Conservation (phyloP, 805 yeast species). For the Spathaspora hagerdaliae region DNA sequence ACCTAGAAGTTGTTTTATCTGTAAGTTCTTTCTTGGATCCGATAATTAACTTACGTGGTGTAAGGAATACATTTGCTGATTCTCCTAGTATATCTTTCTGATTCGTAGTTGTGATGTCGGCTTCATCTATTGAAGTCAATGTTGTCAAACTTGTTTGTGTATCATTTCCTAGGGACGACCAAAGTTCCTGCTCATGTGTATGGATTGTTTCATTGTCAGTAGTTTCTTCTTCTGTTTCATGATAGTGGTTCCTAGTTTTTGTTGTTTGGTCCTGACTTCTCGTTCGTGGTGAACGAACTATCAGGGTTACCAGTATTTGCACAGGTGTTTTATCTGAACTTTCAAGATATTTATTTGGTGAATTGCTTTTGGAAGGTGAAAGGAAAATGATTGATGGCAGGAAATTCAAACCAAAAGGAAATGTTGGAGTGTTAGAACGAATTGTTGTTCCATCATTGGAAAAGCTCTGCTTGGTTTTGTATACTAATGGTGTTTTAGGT, state of each 20-base stretch:
- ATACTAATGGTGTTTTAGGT: no score
- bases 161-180: constrained; percentile 26
- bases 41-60: constrained; percentile 27
- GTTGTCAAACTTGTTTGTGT: constrained; percentile 7
- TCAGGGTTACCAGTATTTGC: no score
- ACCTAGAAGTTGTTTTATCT: no score
- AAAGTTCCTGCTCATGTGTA: constrained; percentile 16
- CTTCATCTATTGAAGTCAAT: constrained; percentile 8
- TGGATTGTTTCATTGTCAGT: neutral
- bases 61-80: constrained; percentile 16
- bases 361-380: constrained; percentile 31
- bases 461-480: no score
- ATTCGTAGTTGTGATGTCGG: constrained; percentile 2
- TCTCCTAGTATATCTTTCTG: neutral
- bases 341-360: constrained; percentile 33
- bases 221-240: neutral
- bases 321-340: constrained; percentile 11
- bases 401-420: constrained; percentile 36
- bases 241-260: no score
- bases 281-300: no score
- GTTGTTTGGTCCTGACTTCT: no score
- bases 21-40: no score
- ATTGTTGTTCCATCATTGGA: no score
- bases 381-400: constrained; percentile 42
- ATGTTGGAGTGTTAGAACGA: constrained; percentile 22